Evolutionary conservation across 1,139 yeast genomes (phyloP), one percentile per base, ranked within the genome.

Genomic region (Schwanniomyces etchellsii): DNA sequence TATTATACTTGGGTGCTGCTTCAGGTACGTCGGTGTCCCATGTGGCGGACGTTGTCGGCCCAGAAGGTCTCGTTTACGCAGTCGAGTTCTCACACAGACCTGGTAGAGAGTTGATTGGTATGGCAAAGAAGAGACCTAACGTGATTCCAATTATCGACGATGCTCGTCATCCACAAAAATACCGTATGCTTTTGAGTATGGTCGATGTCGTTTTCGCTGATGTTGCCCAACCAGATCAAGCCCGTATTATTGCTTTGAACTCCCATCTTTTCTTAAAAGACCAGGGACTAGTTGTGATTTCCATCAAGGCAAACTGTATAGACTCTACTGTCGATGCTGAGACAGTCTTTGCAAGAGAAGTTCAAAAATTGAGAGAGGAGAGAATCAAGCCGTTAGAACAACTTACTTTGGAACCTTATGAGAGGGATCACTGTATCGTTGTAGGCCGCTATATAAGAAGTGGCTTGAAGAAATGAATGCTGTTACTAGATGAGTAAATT

Each of bases 51-150:
- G 81, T 91, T 46, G 98, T 91, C 46, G 98, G 98, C 43, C 97
- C 98, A 60, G 96, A 88, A 69, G 98, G 98, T 62, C 73, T 86
- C 54, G 98, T 91, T 37, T 93, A 91, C 62, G 98, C 98, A 36
- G 98, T 91, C 50, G 98, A 91, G 69, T 91, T 91, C 72, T 88
- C 97, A 42, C 98, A 91, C 76, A 83, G 98, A 76, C 95, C 97
- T 53, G 98, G 98, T 61, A 84, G 98, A 76, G 98, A 91, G 67
- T 78, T 91, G 67, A 89, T 93, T 57, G 86, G 95, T 55, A 91
- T 91, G 98, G 98, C 98, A 60, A 91, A 91, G 79, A 91, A 91
- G 93, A 85, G 98, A 78, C 97, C 98, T 45, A 91, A 91, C 60
- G 95, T 91, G 36, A 85, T 93, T 47, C 98, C 98, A 54, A 91